Percentiles rank a stretch among this genome's conserved stretches.
Conservation (phyloP, 164 flowering plant genomes). For the Warburgia ugandensis region DNA sequence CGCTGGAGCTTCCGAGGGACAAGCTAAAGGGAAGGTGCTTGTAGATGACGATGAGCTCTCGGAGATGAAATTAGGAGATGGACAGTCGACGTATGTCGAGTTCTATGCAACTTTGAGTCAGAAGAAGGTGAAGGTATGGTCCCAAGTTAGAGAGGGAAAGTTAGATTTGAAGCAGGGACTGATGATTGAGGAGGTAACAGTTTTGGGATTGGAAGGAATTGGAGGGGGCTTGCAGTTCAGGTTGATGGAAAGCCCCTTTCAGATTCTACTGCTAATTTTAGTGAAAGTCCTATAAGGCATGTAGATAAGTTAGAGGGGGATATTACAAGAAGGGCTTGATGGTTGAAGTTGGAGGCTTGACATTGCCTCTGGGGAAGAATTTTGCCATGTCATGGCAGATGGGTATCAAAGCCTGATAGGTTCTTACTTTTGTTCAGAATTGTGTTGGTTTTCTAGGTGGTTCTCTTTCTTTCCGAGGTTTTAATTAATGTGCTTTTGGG, state of each 20-base stretch:
- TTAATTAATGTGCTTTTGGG: background rate
- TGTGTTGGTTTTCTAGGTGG: background rate
- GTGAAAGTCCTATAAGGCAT: constrained; percentile 1
- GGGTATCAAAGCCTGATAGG: constrained; percentile 28
- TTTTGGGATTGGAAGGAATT: constrained; percentile 45
- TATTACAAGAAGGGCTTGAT: constrained; percentile 32
- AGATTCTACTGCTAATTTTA: constrained; percentile 20
- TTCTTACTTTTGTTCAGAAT: background rate
- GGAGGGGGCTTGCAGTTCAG: constrained; percentile 26
- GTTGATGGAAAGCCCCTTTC: constrained; percentile 30
- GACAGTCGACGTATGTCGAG: constrained; percentile 41
- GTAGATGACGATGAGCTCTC: constrained; percentile 66
- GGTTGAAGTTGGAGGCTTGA: constrained; percentile 45
- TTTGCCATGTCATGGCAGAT: constrained; percentile 63
- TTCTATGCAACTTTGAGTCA: constrained; percentile 37
- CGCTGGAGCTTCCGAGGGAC: constrained; percentile 32
- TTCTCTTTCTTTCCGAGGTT: background rate
- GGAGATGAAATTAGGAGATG: constrained; percentile 55
- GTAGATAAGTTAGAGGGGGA: constrained; percentile 28
- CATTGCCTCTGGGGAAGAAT: constrained; percentile 48
- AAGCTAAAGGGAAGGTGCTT: constrained; percentile 48
- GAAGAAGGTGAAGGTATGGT: constrained; percentile 51
- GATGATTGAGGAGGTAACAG: constrained; percentile 43
- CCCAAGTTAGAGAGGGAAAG: constrained; percentile 49
- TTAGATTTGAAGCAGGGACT: constrained; percentile 44